Evolutionary conservation across 163 green algal genomes (phyloP).

Genomic region (Scenedesmus sp.): DNA sequence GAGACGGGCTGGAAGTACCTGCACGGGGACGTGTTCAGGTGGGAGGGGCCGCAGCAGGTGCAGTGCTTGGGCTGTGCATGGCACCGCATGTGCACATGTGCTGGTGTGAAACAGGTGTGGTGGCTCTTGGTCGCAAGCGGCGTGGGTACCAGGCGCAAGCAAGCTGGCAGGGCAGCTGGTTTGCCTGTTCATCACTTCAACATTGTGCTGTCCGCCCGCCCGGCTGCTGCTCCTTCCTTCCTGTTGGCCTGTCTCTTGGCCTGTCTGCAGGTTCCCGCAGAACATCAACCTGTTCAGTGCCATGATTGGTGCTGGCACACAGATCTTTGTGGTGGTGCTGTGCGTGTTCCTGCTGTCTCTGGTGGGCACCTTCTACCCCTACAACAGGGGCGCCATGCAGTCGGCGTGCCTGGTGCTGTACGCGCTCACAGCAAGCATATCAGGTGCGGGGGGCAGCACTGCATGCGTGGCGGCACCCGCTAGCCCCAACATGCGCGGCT

Average conservation of each 20-base stretch:
- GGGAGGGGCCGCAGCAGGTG: neutral
- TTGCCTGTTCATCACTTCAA: too few relatives aligned
- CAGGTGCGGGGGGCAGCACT: conserved; percentile 46
- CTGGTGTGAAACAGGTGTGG: neutral
- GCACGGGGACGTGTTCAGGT: conserved; percentile 82
- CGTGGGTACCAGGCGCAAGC: neutral
- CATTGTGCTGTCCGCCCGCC: neutral
- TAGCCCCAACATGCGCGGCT: too few relatives aligned
- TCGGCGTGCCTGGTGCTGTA: conserved; percentile 95
- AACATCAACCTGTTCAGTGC: conserved; percentile 88
- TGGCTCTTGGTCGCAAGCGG: neutral
- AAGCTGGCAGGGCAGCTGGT: neutral
- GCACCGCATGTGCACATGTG: neutral
- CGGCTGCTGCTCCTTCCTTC: too few relatives aligned
- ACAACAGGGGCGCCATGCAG: conserved; percentile 95
- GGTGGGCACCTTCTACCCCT: conserved; percentile 97
- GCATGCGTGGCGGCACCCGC: too few relatives aligned
- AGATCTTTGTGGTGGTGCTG: conserved; percentile 80
- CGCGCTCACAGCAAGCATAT: conserved; percentile 89
- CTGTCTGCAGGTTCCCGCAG: conserved; percentile 63
- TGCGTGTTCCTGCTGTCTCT: conserved; percentile 91
- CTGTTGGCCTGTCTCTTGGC: too few relatives aligned
- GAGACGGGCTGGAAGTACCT: conserved; percentile 88
- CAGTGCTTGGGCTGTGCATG: neutral
- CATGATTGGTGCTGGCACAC: conserved; percentile 91